These are phyloP conservation scores for Sabuloglossum arenarium DNA, from an alignment of 495 filamentous ascomycete species.

Conservation along the genomic window DNA sequence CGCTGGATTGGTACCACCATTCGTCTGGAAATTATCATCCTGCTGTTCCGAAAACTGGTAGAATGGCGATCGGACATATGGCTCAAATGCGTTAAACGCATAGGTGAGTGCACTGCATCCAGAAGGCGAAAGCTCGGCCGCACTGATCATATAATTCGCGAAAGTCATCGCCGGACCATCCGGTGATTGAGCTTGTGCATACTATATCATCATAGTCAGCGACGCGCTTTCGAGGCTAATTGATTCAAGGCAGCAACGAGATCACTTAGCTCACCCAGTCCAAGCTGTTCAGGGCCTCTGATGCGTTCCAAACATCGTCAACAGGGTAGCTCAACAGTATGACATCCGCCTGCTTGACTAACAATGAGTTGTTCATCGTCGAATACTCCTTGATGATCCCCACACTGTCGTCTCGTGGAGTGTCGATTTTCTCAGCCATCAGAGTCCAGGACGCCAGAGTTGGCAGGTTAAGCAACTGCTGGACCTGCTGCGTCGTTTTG, in stretches of 20 bases:
- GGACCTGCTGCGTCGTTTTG: constrained; percentile 32
- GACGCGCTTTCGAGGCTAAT: not conserved
- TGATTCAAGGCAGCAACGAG: not conserved
- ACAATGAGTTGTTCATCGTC: constrained; percentile 38
- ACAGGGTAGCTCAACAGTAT: constrained; percentile 38
- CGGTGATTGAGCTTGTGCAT: constrained; percentile 39
- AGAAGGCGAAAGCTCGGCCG: constrained; percentile 33
- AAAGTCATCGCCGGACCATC: constrained; percentile 49
- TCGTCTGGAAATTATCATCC: constrained; percentile 37
- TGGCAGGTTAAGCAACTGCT: constrained; percentile 30
- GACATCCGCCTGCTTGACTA: constrained; percentile 46
- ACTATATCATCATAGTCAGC: too few species aligned
- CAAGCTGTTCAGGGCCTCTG: constrained; percentile 28
- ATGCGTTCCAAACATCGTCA: constrained; percentile 32
- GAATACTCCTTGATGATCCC: constrained; percentile 49
- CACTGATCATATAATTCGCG: constrained; percentile 40
- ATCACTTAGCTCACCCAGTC: constrained; percentile 30
- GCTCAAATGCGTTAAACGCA: constrained; percentile 30
- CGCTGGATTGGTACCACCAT: constrained; percentile 46
- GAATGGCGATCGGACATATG: constrained; percentile 33
- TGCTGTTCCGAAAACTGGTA: constrained; percentile 51
- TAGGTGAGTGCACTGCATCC: constrained; percentile 46
- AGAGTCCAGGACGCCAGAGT: constrained; percentile 29
- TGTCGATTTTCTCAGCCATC: constrained; percentile 29
- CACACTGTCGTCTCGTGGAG: constrained; percentile 28